A percentile compares a stretch with the other conserved stretches of the same genome.
phyloP scores from a whole-genome alignment of 1,139 yeast species.

The Blastobotrys petasosporus region DNA sequence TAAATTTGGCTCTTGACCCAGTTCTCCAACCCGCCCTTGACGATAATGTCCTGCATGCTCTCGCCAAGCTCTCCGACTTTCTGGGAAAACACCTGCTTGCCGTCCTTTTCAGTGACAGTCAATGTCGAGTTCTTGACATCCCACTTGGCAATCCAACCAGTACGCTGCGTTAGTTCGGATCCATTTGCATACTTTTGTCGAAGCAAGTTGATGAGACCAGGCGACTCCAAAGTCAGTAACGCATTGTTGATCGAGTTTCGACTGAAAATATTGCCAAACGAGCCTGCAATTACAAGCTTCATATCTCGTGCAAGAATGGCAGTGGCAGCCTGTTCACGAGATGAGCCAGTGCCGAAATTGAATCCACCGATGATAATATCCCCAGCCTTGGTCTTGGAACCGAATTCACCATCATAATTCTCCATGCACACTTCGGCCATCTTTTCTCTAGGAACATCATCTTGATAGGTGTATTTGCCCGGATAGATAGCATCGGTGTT shows the following conservation, averaged over 20 bases:
- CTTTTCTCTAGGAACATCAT: slow-evolving; percentile 84
- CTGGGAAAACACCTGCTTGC: slow-evolving; percentile 61
- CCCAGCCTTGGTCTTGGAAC: slow-evolving; percentile 70
- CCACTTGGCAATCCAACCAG: slow-evolving; percentile 92
- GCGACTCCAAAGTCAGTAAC: slow-evolving; percentile 84
- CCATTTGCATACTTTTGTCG: slow-evolving; percentile 58
- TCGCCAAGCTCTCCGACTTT: slow-evolving; percentile 95
- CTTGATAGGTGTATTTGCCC: slow-evolving; percentile 97
- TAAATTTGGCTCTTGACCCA: slow-evolving; percentile 57
- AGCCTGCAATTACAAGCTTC: slow-evolving; percentile 89
- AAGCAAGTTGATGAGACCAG: slow-evolving; percentile 70
- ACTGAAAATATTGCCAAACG: slow-evolving; percentile 93
- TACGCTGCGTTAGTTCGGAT: slow-evolving; percentile 77
- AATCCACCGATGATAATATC: slow-evolving; percentile 89
- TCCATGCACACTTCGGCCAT: slow-evolving; percentile 99
- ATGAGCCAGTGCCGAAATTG: slow-evolving; percentile 97
- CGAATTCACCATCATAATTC: slow-evolving; percentile 88
- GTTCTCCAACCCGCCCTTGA: slow-evolving; percentile 96
- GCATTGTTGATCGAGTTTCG: slow-evolving; percentile 97
- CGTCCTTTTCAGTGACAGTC: slow-evolving; percentile 62
- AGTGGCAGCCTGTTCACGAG: slow-evolving; percentile 99
- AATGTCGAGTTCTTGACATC: slow-evolving; percentile 83
- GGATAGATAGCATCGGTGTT: slow-evolving; percentile 99
- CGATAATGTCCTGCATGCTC: slow-evolving; percentile 91
- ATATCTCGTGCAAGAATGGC: slow-evolving; percentile 92